These are phyloP conservation scores for Neoboletus brunneissimus DNA, from an alignment of 768 basidiomycete species.

Conservation along the genomic window DNA sequence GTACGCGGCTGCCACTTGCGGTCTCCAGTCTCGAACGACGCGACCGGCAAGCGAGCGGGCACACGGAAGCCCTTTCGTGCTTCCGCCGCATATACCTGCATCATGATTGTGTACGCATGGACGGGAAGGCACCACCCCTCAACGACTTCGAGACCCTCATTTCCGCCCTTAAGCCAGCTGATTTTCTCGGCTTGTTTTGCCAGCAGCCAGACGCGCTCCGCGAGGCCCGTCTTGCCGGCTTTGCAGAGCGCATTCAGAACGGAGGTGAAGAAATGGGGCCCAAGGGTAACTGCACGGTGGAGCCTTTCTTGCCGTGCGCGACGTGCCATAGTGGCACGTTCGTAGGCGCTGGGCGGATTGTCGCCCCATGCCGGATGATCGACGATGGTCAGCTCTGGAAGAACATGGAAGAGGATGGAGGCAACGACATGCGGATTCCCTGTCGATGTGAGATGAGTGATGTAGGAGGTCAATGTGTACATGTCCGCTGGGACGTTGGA, in stretches of 20 bases:
- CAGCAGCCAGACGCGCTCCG: slow-evolving; percentile 63
- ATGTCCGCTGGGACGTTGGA: slow-evolving; percentile 35
- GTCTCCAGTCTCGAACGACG: slow-evolving; percentile 2
- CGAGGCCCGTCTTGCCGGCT: slow-evolving; percentile 48
- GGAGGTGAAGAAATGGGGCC: slow-evolving; percentile 57
- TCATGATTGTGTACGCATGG: slow-evolving; percentile 70
- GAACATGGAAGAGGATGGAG: slow-evolving; percentile 46
- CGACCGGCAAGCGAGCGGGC: slow-evolving; percentile 5
- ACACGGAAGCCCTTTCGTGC: slow-evolving; percentile 31
- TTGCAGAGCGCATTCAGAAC: slow-evolving; percentile 62
- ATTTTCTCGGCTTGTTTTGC: slow-evolving; percentile 55
- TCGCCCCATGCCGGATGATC: slow-evolving; percentile 40
- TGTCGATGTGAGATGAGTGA: slow-evolving; percentile 49
- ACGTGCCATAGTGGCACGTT: slow-evolving; percentile 27
- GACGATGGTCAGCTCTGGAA: slow-evolving; percentile 50
- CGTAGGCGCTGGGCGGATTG: slow-evolving; percentile 21
- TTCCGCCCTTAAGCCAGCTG: slow-evolving; percentile 43
- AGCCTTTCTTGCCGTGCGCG: slow-evolving; percentile 33
- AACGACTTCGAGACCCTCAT: slow-evolving; percentile 18
- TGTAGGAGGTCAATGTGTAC: slow-evolving; percentile 50
- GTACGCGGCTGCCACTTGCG: slow-evolving; percentile 18
- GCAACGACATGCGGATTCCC: slow-evolving; percentile 46
- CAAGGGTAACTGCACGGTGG: slow-evolving; percentile 45
- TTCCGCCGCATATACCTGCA: slow-evolving; percentile 55
- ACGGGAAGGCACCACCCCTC: slow-evolving; percentile 65